Percentiles rank a stretch among this genome's conserved stretches.
phyloP scores from a whole-genome alignment of 768 basidiomycete genomes.

The Aureoboletus auriporus region DNA sequence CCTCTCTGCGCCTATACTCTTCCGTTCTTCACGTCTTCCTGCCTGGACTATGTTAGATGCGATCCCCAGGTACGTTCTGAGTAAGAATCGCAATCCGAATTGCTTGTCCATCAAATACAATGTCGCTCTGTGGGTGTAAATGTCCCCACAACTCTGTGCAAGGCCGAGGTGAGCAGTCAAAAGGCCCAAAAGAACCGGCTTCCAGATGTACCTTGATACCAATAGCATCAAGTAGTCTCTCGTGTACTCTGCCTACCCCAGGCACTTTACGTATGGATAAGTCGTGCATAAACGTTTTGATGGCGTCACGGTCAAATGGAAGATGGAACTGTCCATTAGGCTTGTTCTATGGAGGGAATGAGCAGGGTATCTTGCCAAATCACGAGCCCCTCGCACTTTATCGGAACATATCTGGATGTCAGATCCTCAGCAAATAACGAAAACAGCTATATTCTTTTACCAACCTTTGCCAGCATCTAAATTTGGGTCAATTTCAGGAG shows the following conservation, averaged over 20 bases:
- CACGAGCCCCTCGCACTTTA: constrained; percentile 44
- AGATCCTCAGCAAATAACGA: constrained; percentile 1
- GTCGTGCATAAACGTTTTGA: constrained; percentile 73
- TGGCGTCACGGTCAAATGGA: constrained; percentile 55
- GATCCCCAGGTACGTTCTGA: constrained; percentile 82
- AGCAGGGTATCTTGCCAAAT: not conserved
- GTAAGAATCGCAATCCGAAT: constrained; percentile 71
- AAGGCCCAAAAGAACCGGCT: not conserved
- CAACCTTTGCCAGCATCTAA: constrained; percentile 90
- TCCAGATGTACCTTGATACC: constrained; percentile 61
- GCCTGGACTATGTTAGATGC: constrained; percentile 80
- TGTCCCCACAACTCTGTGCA: constrained; percentile 82
- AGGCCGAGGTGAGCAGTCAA: not conserved
- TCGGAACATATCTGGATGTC: constrained; percentile 81
- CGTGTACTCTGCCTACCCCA: constrained; percentile 88
- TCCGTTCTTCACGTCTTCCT: constrained; percentile 72
- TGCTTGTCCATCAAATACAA: constrained; percentile 85
- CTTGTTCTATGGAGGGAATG: constrained; percentile 60
- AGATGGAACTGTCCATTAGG: constrained; percentile 90
- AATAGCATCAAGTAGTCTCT: constrained; percentile 80
- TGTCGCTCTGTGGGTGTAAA: constrained; percentile 67
- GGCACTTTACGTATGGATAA: constrained; percentile 85
- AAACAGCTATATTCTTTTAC: constrained; percentile 33
- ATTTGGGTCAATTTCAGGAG: constrained; percentile 12
- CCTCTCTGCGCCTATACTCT: constrained; percentile 92